Conservation (phyloP, 257 asterid genomes). For the Jaltomata sinuosa region DNA sequence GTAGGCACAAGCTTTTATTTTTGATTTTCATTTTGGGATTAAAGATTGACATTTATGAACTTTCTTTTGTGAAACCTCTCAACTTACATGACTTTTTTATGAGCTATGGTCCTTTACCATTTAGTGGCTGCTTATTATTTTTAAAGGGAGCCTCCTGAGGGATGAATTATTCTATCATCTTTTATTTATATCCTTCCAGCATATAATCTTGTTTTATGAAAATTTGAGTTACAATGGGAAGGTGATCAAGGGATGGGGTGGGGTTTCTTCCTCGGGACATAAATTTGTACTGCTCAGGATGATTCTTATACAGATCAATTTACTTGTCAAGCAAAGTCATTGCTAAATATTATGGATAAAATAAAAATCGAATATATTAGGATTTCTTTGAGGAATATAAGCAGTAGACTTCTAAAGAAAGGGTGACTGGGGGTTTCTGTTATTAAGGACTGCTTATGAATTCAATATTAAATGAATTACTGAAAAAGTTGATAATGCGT, state of each 20-base stretch:
- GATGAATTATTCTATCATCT: not conserved
- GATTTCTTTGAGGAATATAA: not conserved
- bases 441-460: not conserved
- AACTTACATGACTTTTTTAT: not conserved
- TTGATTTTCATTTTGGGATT: not conserved
- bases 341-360: not conserved
- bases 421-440: not conserved
- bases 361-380: not conserved
- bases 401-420: not conserved
- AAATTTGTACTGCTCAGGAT: not conserved
- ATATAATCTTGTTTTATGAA: not conserved
- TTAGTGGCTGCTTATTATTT: not conserved
- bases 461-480: not conserved
- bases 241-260: not conserved
- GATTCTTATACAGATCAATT: not conserved
- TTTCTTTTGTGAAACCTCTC: not conserved
- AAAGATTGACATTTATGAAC: not conserved
- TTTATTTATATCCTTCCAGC: too few species aligned
- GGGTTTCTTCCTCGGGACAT: not conserved
- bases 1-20: not conserved
- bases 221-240: not conserved
- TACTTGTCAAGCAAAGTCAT: not conserved
- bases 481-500: not conserved
- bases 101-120: not conserved
- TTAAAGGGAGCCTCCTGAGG: too few species aligned